phyloP scores from a whole-genome alignment of 2,329 filamentous ascomycete species.

The Dothidotthia symphoricarpi region DNA sequence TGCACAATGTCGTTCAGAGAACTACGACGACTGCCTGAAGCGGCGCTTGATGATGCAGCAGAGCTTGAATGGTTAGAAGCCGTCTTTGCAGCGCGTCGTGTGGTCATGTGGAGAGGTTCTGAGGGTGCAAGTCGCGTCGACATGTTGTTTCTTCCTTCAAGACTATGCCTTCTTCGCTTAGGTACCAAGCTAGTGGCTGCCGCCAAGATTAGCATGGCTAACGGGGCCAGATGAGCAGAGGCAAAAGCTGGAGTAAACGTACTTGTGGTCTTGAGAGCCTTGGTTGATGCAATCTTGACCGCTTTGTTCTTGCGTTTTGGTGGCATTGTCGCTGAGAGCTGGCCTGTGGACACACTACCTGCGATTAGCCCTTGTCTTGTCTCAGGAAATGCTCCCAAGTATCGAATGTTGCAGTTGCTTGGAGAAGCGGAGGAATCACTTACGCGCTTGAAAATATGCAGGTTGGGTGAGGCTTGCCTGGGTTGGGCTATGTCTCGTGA shows the following conservation, averaged over 20 bases:
- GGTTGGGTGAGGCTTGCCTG: not conserved
- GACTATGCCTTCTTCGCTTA: conserved; percentile 16
- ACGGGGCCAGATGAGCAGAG: conserved; percentile 1
- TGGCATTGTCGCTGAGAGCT: conserved; percentile 28
- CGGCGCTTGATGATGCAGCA: conserved; percentile 35
- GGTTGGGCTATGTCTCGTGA: not conserved
- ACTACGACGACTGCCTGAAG: conserved; percentile 41
- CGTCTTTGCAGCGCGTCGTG: conserved; percentile 44
- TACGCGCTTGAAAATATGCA: conserved; percentile 7
- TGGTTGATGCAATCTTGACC: conserved; percentile 15
- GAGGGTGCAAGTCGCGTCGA: conserved; percentile 47
- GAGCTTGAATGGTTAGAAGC: conserved; percentile 39
- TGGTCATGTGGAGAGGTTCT: conserved; percentile 52
- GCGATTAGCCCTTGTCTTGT: conserved; percentile 19
- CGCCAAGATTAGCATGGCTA: conserved; percentile 38
- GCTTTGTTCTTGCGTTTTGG: conserved; percentile 35
- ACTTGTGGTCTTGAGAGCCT: conserved; percentile 21
- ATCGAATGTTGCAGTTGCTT: too few relatives aligned
- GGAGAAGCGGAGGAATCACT: conserved; percentile 5
- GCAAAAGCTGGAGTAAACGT: conserved; percentile 11
- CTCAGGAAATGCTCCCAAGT: conserved; percentile 1
- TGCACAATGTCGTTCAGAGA: conserved; percentile 38
- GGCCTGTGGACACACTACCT: conserved; percentile 7
- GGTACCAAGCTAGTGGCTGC: conserved; percentile 11
- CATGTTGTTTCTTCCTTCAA: conserved; percentile 30